A percentile compares a stretch with the other conserved stretches of the same genome.
These are phyloP conservation scores for Gymnopilus junonius DNA, from an alignment of 768 basidiomycete genomes.

Conservation along the genomic window DNA sequence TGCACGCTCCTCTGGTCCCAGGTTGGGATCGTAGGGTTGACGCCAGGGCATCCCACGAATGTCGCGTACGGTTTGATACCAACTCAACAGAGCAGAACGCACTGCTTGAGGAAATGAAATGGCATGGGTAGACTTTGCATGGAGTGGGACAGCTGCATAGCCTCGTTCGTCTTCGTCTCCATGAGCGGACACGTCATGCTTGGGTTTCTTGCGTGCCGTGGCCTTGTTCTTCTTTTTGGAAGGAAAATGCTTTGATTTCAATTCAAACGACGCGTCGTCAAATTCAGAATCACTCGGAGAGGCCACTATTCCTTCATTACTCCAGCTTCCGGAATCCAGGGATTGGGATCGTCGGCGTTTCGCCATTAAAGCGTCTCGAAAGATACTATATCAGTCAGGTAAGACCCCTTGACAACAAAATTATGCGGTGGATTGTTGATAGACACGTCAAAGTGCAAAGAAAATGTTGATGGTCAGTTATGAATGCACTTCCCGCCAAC, in stretches of 20 bases:
- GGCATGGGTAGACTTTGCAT: conserved; percentile 53
- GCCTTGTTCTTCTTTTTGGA: conserved; percentile 7
- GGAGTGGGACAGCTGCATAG: conserved; percentile 28
- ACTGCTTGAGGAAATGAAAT: conserved; percentile 45
- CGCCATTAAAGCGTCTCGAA: conserved; percentile 16
- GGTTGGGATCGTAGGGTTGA: conserved; percentile 62
- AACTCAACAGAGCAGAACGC: conserved; percentile 57
- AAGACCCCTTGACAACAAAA: not conserved
- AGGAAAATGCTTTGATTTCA: conserved; percentile 5
- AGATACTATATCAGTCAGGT: not conserved
- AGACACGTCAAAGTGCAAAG: not conserved
- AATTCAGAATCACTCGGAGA: conserved; percentile 17
- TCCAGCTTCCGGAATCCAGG: conserved; percentile 23
- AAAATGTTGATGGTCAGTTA: not conserved
- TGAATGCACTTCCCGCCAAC: not conserved
- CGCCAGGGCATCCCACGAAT: conserved; percentile 92
- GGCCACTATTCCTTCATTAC: conserved; percentile 16
- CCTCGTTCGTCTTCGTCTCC: conserved; percentile 10
- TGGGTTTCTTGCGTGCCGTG: conserved; percentile 6
- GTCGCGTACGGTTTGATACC: conserved; percentile 74
- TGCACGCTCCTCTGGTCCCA: conserved; percentile 61
- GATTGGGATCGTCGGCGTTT: conserved; percentile 27
- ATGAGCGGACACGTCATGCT: conserved; percentile 12
- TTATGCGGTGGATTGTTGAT: too few relatives aligned
- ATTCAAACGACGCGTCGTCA: conserved; percentile 23